Conservation (phyloP, 257 asterid species). For the Echium plantagineum region DNA sequence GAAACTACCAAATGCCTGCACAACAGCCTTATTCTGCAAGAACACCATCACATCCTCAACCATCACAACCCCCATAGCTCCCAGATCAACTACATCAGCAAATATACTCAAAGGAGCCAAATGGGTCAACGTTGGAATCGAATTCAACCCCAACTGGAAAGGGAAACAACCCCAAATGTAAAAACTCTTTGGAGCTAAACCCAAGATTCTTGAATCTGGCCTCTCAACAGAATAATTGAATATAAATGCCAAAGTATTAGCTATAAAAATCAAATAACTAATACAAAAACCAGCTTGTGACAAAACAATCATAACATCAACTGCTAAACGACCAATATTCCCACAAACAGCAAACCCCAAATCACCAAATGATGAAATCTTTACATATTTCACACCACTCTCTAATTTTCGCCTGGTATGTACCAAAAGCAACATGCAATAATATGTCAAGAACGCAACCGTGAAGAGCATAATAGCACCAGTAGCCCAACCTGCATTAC, state of each 20-base stretch:
- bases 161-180: slow-evolving; percentile 22
- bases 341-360: slow-evolving; percentile 19
- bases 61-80: slow-evolving; percentile 17
- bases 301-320: slow-evolving; percentile 18
- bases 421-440: slow-evolving; percentile 17
- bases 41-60: slow-evolving; percentile 11
- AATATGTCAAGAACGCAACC: slow-evolving; percentile 11
- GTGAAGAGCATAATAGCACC: slow-evolving; percentile 5
- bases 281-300: slow-evolving; percentile 18
- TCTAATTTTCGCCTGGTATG: slow-evolving; percentile 10
- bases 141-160: slow-evolving; percentile 15
- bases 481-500: slow-evolving; percentile 12
- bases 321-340: slow-evolving; percentile 10
- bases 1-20: slow-evolving; percentile 13
- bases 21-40: background rate
- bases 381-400: background rate
- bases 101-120: slow-evolving; percentile 22
- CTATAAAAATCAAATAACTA: slow-evolving; percentile 18
- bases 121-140: slow-evolving; percentile 13
- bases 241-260: slow-evolving; percentile 13
- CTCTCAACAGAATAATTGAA: background rate
- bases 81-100: slow-evolving; percentile 15
- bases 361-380: slow-evolving; percentile 15
- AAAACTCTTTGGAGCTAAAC: slow-evolving; percentile 11
- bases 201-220: slow-evolving; percentile 1